Base-by-base conservation (phyloP, 495 filamentous ascomycete genomes). In the Hypoxylon perforatum region DNA sequence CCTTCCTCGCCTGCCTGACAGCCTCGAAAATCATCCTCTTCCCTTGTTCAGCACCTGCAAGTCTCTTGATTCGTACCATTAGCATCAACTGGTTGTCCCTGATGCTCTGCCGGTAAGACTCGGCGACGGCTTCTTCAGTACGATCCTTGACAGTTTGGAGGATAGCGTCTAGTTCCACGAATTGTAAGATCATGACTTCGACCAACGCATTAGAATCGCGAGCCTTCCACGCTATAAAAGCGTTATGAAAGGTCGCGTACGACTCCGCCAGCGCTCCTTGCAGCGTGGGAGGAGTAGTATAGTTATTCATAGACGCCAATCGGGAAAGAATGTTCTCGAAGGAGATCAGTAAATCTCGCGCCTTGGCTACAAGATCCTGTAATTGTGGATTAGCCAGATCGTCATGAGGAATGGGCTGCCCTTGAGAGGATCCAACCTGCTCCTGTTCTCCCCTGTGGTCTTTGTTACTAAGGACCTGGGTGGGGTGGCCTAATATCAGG, bases 121-220 rank as follows among this genome's bases (percentile, higher is more conserved):
- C 88, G 36, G 94, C 87, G 22, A 96, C 95, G 19, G 88, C 88
- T n/a, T 89, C 91, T 38, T 91, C 89, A 17, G 85, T 89, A 63
- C 94, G 91, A 74, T 96, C 88, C 69, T 98, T 98, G 72, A 98
- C 94, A 8, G 92, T 94, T 73, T 97, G 93, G 89, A 93, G 97
- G 30, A 99, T 99, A 21, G 93, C 87, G 73, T 99, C 95, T 15
- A 99, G 81, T 74, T 97, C 94, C 28, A 96, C 90, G 74, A 97
- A 98, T 74, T 97, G 93, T 45, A 93, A 89, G 21, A 98, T 83
- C 95, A 99, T 98, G 52, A 94, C 92, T 63, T 96, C 91, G 57
- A 98, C 90, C 30, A 99, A 77, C 3, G 92, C 90, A 45, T 87
- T 90, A 0, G 94, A 95, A 75, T 99, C 95, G 53, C 93, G 88